Evolutionary conservation across 176 grass and related monocot species (phyloP), one percentile per base, ranked within the genome.

Genomic region (Stipa capillata): DNA sequence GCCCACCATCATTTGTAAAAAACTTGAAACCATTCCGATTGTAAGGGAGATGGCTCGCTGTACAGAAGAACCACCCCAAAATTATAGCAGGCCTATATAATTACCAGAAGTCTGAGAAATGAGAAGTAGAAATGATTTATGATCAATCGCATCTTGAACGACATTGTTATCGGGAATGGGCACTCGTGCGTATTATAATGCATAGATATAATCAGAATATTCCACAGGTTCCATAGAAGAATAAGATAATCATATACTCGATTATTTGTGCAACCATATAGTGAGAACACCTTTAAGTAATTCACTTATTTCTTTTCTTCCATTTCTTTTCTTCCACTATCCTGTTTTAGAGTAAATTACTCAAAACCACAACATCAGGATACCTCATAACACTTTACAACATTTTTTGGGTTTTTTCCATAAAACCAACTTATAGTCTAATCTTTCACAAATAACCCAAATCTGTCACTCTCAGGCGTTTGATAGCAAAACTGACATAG

Each of bases 1-100:
- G 78, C 41, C 95, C 95, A 86, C 95, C 95, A 44, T 84, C 87
- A 87, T 55, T 89, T 45, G 92, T 98, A 89, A 98, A 98, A 85
- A 98, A 98, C 70, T 98, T 98, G 79, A 98, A 84, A 59, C 95
- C 95, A 85, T 98, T 98, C 72, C 95, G 87, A 65, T 98, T 98
- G 79, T 92, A 98, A 32, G 95, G 95, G 32, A 98, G 89, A 88
- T 94, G 95, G 51, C 95, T 98, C n/a, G 95, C 95, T 98, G 79
- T 41, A 75, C 35, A 89, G 12, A 60, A 87, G 85, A 33, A 83
- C 67, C 11, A 79, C 12, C 6, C 0, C 29, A 72, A 63, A 60
- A 62, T 1, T 82, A n/a, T 71, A 77, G 70, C 20, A 33, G 61
- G 51, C 23, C 29, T 50, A 40, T 42, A 64, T 60, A 58, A 39